These are phyloP conservation scores for Nicotiana noctiflora DNA, from an alignment of 257 asterid species.

Conservation along the genomic window DNA sequence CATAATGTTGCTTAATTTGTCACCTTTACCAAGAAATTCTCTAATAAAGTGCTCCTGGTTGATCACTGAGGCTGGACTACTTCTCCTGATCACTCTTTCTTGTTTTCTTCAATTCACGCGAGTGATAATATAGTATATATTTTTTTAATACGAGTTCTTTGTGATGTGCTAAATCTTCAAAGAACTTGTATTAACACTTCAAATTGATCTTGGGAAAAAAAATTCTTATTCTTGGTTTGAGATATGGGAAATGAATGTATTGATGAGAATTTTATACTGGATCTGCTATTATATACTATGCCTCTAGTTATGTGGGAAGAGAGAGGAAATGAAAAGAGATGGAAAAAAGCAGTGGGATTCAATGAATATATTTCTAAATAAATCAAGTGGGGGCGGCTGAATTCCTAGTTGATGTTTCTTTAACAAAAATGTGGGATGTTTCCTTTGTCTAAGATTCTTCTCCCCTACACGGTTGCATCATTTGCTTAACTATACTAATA, in stretches of 20 bases:
- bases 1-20: not conserved
- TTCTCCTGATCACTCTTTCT: not conserved
- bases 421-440: not conserved
- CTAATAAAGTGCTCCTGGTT: no score
- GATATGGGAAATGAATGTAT: not conserved
- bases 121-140: no score
- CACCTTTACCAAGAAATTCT: not conserved
- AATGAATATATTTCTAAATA: conserved; percentile 1
- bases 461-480: not conserved
- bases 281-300: not conserved
- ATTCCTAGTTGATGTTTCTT: conserved; percentile 10
- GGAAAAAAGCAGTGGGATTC: conserved; percentile 2
- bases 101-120: not conserved
- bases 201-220: not conserved
- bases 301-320: not conserved
- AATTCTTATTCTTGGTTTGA: not conserved
- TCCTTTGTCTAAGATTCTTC: conserved; percentile 8
- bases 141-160: no score
- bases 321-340: not conserved
- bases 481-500: no score
- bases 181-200: not conserved
- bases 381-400: conserved; percentile 12
- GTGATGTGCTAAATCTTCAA: no score
- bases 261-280: not conserved
- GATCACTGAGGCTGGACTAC: not conserved